Conservation (phyloP, 805 yeast genomes). For the Ogataea ramenticola region DNA sequence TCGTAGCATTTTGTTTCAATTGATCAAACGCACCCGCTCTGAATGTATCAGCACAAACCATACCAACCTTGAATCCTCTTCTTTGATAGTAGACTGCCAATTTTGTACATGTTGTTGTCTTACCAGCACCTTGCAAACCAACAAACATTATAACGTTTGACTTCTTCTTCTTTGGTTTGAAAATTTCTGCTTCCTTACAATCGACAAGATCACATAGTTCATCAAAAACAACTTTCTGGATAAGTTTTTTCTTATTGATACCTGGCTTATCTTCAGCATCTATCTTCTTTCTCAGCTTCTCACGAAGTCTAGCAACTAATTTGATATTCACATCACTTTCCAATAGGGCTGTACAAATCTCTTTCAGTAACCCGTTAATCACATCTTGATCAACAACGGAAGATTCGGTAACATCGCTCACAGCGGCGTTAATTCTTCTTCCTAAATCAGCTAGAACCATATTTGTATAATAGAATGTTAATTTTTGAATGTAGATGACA, state of each 20-base stretch:
- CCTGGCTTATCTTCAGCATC: constrained; percentile 46
- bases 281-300: constrained; percentile 55
- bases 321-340: constrained; percentile 93
- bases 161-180: constrained; percentile 80
- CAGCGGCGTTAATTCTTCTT: constrained; percentile 67
- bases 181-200: constrained; percentile 37
- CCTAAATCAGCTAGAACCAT: constrained; percentile 84
- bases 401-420: constrained; percentile 53
- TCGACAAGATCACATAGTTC: constrained; percentile 86
- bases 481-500: too few species aligned
- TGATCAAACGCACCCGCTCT: constrained; percentile 99
- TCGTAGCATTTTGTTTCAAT: constrained; percentile 93
- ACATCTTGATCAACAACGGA: constrained; percentile 52
- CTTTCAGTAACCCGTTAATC: constrained; percentile 71
- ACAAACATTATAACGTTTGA: constrained; percentile 90
- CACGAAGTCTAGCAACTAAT: constrained; percentile 71
- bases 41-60: constrained; percentile 98
- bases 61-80: constrained; percentile 89
- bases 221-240: constrained; percentile 91
- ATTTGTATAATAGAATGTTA: neutral
- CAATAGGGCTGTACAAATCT: constrained; percentile 80
- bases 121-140: constrained; percentile 98
- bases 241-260: constrained; percentile 65
- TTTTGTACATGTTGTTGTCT: constrained; percentile 95
- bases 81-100: constrained; percentile 90